Percentiles rank a stretch among this genome's conserved stretches.
phyloP scores from a whole-genome alignment of 768 basidiomycete genomes.

The Artomyces pyxidatus region DNA sequence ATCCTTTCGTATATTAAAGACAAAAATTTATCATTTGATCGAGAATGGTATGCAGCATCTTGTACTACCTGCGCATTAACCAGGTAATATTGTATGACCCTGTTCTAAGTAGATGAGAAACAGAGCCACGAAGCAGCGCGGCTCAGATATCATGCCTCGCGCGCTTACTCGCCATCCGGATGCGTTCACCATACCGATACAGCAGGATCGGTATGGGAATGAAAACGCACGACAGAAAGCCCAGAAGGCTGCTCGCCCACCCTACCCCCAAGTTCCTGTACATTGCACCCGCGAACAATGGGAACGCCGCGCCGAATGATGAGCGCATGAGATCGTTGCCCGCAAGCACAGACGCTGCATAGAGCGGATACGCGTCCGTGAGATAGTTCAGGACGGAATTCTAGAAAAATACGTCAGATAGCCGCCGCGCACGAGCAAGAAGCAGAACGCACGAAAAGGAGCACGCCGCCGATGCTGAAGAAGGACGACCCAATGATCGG shows the following conservation, averaged over 20 bases:
- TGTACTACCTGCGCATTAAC: too few relatives aligned
- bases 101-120: too few relatives aligned
- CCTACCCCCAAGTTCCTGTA: conserved; percentile 18
- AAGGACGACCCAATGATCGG: conserved; percentile 24
- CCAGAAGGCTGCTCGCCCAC: conserved; percentile 15
- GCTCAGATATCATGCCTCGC: conserved; percentile 5
- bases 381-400: conserved; percentile 21
- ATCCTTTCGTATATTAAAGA: too few relatives aligned
- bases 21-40: too few relatives aligned
- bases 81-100: too few relatives aligned
- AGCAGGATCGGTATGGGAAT: conserved; percentile 16
- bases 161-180: background rate
- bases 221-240: conserved; percentile 16
- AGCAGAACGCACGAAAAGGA: conserved; percentile 23
- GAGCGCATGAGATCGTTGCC: conserved; percentile 23
- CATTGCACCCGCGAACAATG: background rate
- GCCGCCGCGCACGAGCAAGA: conserved; percentile 23
- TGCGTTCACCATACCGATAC: background rate
- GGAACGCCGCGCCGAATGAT: conserved; percentile 11
- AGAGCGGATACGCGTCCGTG: conserved; percentile 21
- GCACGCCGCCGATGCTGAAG: conserved; percentile 23
- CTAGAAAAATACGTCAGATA: background rate
- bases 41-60: too few relatives aligned
- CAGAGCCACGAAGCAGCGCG: too few relatives aligned
- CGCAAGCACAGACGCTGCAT: conserved; percentile 24